These are phyloP conservation scores for Magnusiomyces tetraspermus DNA, from an alignment of 1,139 yeast genomes.

Conservation along the genomic window DNA sequence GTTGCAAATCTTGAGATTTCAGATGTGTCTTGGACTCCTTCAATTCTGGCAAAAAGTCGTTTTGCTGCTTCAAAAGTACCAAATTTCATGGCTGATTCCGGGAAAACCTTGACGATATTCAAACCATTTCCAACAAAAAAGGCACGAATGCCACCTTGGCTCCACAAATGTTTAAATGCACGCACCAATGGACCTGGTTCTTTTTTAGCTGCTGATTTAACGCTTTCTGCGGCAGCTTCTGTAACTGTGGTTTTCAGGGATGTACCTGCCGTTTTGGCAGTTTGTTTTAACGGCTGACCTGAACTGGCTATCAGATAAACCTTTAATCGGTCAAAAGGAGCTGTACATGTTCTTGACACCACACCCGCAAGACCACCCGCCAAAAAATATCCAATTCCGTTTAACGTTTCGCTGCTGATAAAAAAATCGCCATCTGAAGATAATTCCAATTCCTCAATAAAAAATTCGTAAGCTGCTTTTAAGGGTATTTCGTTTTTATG, in stretches of 20 bases:
- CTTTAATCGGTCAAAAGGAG: constrained; percentile 91
- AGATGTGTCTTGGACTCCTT: constrained; percentile 65
- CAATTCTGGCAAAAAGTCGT: constrained; percentile 60
- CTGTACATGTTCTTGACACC: constrained; percentile 93
- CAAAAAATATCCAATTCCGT: constrained; percentile 80
- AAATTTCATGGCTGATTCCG: constrained; percentile 95
- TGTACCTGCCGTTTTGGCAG: constrained; percentile 17
- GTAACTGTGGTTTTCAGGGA: constrained; percentile 8
- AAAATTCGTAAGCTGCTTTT: constrained; percentile 74
- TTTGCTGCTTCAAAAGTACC: constrained; percentile 91
- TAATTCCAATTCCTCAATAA: constrained; percentile 72
- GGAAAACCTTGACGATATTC: constrained; percentile 87
- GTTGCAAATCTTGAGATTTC: constrained; percentile 70
- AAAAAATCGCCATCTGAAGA: constrained; percentile 90
- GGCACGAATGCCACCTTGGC: constrained; percentile 77
- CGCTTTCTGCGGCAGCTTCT: constrained; percentile 15
- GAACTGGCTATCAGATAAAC: constrained; percentile 90
- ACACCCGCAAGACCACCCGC: constrained; percentile 97
- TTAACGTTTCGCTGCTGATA: constrained; percentile 63
- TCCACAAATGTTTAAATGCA: constrained; percentile 75
- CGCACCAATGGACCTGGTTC: constrained; percentile 19
- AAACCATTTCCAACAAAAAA: constrained; percentile 94
- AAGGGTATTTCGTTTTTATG: constrained; percentile 44
- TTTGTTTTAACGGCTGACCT: constrained; percentile 35
- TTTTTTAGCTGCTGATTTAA: constrained; percentile 7